Conservation (phyloP, 768 basidiomycete genomes). For the Suillus cothurnatus region DNA sequence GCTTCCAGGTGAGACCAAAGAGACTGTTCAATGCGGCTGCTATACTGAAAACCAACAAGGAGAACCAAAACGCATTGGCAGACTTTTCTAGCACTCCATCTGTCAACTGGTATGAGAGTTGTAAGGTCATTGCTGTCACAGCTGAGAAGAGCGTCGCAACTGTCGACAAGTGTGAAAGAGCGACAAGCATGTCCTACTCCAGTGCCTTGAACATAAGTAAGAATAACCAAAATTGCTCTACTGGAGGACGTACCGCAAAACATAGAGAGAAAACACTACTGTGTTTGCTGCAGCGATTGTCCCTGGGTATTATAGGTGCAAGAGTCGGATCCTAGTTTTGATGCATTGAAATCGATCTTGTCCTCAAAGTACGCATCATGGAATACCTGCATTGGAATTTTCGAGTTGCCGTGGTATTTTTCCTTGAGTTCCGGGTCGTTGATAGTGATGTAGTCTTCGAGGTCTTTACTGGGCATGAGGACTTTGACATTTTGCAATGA, state of each 20-base stretch:
- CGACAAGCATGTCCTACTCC: conserved; percentile 19
- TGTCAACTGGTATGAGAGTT: too few species aligned
- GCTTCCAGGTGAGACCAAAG: too few species aligned
- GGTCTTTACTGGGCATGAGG: conserved; percentile 76
- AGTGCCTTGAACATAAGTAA: not conserved
- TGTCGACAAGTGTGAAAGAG: conserved; percentile 13
- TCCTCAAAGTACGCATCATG: conserved; percentile 97
- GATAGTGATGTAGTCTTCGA: conserved; percentile 91
- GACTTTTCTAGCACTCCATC: too few species aligned
- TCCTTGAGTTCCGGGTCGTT: conserved; percentile 81
- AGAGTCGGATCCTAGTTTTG: not conserved
- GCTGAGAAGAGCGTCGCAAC: too few species aligned
- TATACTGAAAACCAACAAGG: too few species aligned
- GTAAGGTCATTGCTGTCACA: too few species aligned
- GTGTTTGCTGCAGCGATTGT: not conserved
- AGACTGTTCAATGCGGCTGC: too few species aligned
- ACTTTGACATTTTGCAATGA: conserved; percentile 83
- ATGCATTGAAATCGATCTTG: conserved; percentile 90
- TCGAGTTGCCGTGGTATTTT: conserved; percentile 79
- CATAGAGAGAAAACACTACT: conserved; percentile 17
- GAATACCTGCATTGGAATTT: conserved; percentile 97
- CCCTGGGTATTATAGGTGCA: not conserved
- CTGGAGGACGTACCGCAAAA: conserved; percentile 29
- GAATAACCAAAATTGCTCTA: conserved; percentile 25
- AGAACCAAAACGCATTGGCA: too few species aligned